Evolutionary conservation across 2,329 filamentous ascomycete species (phyloP), one percentile per base, ranked within the genome.

Genomic region (Truncatella angustata): DNA sequence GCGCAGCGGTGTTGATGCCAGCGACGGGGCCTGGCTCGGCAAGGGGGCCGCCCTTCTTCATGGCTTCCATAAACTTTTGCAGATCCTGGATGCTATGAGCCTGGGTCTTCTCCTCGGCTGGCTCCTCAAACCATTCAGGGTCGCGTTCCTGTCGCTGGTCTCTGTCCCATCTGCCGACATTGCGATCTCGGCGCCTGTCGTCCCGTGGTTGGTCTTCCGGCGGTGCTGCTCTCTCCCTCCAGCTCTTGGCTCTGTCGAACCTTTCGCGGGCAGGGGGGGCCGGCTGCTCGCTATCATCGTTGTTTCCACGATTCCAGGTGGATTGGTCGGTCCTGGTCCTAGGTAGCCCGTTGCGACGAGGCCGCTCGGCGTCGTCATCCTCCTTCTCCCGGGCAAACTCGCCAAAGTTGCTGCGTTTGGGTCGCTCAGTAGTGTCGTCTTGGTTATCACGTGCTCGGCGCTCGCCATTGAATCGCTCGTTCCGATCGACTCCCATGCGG

Each of bases 41-140:
- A 59, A 58, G 54, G 54, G 67, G 52, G 40, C 61, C 58, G 4
- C 65, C 56, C 44, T 66, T 72, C 61, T 89, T 93, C 91, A 95
- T 95, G 57, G 80, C 81, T 61, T 95, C 90, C 79, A 96, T 96
- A 85, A 93, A 97, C 60, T 90, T 90, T 72, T 95, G 87, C 69
- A 97, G 95, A 59, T 97, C 92, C 64, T 95, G 91, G 63, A 90
- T 87, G 1, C 91, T 96, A 61, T 90, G 88, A 4, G 79, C 81
- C 61, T 87, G 83, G 32, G 81, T 74, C 61, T 87, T 84, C 48
- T 90, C 87, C 53, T 87, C 86, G 20, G 79, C 79, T 14, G 85
- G 84, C 53, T 86, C 81, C 64, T 95, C 91, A 69, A 96, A 79
- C 93, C 92, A 96, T 70, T 96, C 92, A 4, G 93, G 92, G 47